These are phyloP conservation scores for Corymbia calophylla DNA, from an alignment of 441 rosid species.

Conservation along the genomic window DNA sequence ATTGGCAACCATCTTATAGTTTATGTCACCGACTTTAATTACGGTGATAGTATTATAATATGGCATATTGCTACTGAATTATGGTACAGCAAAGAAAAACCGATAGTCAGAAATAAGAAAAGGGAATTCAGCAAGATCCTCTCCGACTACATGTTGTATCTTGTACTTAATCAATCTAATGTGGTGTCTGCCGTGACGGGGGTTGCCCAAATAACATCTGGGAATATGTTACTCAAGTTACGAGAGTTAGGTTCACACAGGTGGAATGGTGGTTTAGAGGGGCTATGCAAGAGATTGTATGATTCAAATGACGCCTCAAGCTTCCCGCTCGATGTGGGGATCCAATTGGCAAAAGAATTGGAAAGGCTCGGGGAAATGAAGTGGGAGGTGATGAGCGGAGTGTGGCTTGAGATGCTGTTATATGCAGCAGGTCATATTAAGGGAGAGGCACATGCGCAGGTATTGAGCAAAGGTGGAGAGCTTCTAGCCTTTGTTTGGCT, in stretches of 20 bases:
- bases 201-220: not conserved
- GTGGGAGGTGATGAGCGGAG: too few relatives aligned
- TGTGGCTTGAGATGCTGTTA: too few relatives aligned
- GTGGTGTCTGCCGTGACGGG: accelerated
- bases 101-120: accelerated
- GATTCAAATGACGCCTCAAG: too few relatives aligned
- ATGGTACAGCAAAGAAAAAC: not conserved
- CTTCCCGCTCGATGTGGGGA: too few relatives aligned
- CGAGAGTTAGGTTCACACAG: too few relatives aligned
- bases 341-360: too few relatives aligned
- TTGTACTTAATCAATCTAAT: accelerated
- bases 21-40: accelerated
- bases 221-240: too few relatives aligned
- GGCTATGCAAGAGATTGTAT: too few relatives aligned
- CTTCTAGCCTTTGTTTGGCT: not conserved
- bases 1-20: accelerated
- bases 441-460: too few relatives aligned
- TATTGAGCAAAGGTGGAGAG: not conserved
- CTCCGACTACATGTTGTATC: not conserved
- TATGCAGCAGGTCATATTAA: too few relatives aligned
- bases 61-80: not conserved
- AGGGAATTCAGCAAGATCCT: not conserved
- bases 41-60: accelerated
- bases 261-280: too few relatives aligned
- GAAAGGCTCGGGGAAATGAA: too few relatives aligned